Percentiles rank a stretch among this genome's conserved stretches.
Evolutionary conservation across 495 filamentous ascomycete genomes (phyloP).

Genomic region (Bryoglossum gracile): DNA sequence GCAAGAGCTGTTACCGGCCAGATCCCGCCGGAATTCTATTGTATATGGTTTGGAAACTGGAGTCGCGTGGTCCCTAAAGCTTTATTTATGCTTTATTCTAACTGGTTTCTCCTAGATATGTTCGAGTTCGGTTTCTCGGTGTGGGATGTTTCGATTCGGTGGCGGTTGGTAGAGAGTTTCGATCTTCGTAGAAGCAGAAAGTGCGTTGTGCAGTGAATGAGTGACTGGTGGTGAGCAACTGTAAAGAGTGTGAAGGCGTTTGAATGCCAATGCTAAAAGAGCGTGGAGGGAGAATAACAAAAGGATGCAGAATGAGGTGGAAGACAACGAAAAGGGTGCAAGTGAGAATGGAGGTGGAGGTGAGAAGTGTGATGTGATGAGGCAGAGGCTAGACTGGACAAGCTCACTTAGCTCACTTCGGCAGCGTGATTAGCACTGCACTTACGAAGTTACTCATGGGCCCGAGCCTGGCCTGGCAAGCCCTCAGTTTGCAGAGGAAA

Average conservation of each 20-base stretch:
- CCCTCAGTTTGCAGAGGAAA: no score
- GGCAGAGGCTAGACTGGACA: no score
- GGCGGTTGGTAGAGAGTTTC: no score
- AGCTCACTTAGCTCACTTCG: no score
- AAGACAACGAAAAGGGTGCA: not conserved
- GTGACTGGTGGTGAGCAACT: constrained; percentile 15
- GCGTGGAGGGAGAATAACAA: constrained; percentile 16
- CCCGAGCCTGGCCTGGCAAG: no score
- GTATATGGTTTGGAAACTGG: not conserved
- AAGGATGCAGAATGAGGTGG: constrained; percentile 7
- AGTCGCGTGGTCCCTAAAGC: not conserved
- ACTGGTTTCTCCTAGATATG: not conserved
- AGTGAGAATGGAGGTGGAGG: constrained; percentile 6
- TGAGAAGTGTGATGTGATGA: no score
- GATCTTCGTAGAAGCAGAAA: not conserved
- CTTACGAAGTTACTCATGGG: no score
- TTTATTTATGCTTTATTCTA: not conserved
- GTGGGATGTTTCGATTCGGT: no score
- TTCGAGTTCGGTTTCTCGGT: not conserved
- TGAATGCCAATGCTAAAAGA: constrained; percentile 4
- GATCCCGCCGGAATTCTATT: constrained; percentile 1
- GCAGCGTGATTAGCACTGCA: no score
- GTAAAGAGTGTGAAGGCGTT: constrained; percentile 8
- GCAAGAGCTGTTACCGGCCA: constrained; percentile 5
- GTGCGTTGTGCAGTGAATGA: constrained; percentile 12